phyloP scores from a whole-genome alignment of 257 asterid genomes.

The Rauvolfia tetraphylla region DNA sequence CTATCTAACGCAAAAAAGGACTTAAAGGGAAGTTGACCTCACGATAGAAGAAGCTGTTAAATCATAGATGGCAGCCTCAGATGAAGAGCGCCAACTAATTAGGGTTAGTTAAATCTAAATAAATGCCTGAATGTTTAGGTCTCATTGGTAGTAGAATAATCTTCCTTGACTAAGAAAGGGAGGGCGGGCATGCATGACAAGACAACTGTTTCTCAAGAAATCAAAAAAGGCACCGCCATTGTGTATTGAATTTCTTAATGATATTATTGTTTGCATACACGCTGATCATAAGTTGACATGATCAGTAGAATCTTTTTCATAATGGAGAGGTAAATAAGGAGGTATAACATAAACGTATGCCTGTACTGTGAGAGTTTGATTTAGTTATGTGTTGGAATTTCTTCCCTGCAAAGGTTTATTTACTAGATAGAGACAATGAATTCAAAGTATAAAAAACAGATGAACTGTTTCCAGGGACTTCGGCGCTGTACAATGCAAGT shows the following conservation, averaged over 20 bases:
- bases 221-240: too few relatives aligned
- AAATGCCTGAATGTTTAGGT: slow-evolving; percentile 22
- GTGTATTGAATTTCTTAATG: background rate
- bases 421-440: background rate
- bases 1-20: too few relatives aligned
- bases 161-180: background rate
- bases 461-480: slow-evolving; percentile 15
- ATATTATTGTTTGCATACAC: too few relatives aligned
- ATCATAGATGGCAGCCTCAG: background rate
- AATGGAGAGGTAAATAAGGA: background rate
- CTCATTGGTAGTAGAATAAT: background rate
- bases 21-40: background rate
- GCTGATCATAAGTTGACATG: too few relatives aligned
- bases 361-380: background rate
- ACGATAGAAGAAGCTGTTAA: too few relatives aligned
- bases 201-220: too few relatives aligned
- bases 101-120: background rate
- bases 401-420: background rate
- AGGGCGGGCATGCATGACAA: background rate
- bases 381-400: background rate
- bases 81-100: background rate
- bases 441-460: background rate
- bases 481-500: slow-evolving; percentile 9
- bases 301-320: background rate
- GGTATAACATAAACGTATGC: background rate